Evolutionary conservation across 306 rosid species (phyloP).

Genomic region (Rubus idaeus): DNA sequence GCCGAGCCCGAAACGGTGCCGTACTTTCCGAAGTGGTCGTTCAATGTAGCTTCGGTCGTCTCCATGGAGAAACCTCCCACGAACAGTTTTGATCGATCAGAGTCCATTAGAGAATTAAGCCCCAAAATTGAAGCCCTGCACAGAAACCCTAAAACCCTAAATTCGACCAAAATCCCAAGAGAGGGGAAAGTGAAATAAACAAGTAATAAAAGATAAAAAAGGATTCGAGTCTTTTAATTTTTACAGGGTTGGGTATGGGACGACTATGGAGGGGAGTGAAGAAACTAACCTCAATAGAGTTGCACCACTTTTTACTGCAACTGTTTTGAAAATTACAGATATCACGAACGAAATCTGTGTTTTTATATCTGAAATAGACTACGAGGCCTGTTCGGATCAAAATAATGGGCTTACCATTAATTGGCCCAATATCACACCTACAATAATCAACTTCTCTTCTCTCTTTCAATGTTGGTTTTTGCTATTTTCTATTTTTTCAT

Average conservation of each 20-base stretch:
- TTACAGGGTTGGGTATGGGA: background rate
- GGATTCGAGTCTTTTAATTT: background rate
- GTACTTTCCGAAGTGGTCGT: constrained; percentile 47
- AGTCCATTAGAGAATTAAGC: constrained; percentile 40
- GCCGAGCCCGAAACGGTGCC: constrained; percentile 51
- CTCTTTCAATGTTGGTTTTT: too few relatives aligned
- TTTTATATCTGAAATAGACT: too few relatives aligned
- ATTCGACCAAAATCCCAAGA: constrained; percentile 34
- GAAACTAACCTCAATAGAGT: background rate
- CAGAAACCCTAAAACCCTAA: constrained; percentile 51
- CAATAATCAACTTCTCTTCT: background rate
- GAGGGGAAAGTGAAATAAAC: background rate
- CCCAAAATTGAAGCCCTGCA: constrained; percentile 24
- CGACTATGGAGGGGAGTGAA: background rate
- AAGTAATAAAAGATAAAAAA: background rate
- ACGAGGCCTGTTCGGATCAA: background rate
- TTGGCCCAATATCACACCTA: background rate
- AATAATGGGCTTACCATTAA: background rate
- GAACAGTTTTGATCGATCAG: constrained; percentile 55
- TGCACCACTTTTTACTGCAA: background rate
- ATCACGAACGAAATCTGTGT: background rate
- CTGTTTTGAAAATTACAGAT: background rate
- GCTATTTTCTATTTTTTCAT: too few relatives aligned
- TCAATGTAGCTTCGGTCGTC: constrained; percentile 48
- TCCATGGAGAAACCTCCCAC: constrained; percentile 66